Evolutionary conservation across 345 rosid species (phyloP).

Genomic region (Syzygium aromaticum): DNA sequence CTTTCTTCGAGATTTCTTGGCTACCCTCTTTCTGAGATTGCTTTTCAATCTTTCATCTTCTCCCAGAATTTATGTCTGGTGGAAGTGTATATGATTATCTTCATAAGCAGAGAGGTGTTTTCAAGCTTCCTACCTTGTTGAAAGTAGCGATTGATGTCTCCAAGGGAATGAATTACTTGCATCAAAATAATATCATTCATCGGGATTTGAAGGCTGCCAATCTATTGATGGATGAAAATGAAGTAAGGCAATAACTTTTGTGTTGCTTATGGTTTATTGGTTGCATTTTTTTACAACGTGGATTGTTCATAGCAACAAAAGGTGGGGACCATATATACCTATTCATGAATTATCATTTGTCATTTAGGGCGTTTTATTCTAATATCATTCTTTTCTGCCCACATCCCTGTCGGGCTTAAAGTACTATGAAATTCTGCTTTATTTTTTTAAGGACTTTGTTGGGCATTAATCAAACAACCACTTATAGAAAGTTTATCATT

Average conservation of each 20-base stretch:
- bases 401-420: neutral
- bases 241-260: slow-evolving; percentile 33
- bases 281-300: neutral
- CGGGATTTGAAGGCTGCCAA: slow-evolving; percentile 97
- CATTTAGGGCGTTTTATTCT: neutral
- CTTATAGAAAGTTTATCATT: neutral
- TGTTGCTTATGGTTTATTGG: neutral
- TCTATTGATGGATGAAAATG: slow-evolving; percentile 97
- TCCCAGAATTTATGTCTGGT: slow-evolving; percentile 83
- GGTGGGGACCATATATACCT: neutral
- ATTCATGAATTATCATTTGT: neutral
- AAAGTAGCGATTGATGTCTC: slow-evolving; percentile 90
- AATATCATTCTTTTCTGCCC: neutral
- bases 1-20: neutral
- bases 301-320: neutral
- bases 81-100: slow-evolving; percentile 99
- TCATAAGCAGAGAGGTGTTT: slow-evolving; percentile 85
- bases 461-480: neutral
- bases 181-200: slow-evolving; percentile 91
- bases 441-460: neutral
- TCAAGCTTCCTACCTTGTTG: slow-evolving; percentile 80
- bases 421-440: neutral
- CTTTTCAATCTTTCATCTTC: slow-evolving; percentile 2
- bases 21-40: neutral
- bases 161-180: slow-evolving; percentile 98